These are phyloP conservation scores for Panaeolus papilionaceus DNA, from an alignment of 768 basidiomycete species.

Conservation along the genomic window DNA sequence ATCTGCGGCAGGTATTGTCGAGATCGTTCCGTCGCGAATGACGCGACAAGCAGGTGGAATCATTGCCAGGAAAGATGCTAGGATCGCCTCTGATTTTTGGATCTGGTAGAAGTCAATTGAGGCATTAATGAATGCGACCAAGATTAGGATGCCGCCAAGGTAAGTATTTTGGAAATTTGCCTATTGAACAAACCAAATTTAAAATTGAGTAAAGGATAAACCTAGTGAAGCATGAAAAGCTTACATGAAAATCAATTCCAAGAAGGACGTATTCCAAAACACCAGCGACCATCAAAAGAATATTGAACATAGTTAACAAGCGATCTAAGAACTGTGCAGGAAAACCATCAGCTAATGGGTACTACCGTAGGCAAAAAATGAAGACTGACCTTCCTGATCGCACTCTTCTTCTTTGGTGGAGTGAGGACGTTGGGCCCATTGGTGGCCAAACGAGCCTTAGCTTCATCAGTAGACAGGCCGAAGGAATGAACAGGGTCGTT, in stretches of 20 bases:
- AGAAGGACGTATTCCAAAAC: conserved; percentile 70
- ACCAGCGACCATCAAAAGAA: conserved; percentile 70
- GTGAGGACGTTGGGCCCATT: conserved; percentile 71
- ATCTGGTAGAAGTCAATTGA: conserved; percentile 76
- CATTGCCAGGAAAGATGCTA: conserved; percentile 76
- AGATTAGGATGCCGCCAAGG: conserved; percentile 72
- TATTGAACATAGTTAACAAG: conserved; percentile 68
- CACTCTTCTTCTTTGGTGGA: conserved; percentile 71
- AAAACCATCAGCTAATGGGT: conserved; percentile 16
- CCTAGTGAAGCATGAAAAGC: conserved; percentile 6
- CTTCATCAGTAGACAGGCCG: conserved; percentile 60
- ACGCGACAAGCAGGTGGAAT: conserved; percentile 74
- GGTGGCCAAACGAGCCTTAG: conserved; percentile 55
- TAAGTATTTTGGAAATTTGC: conserved; percentile 70
- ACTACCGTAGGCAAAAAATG: not conserved
- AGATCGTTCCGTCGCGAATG: conserved; percentile 61
- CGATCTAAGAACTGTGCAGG: conserved; percentile 63
- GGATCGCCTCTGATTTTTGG: conserved; percentile 76
- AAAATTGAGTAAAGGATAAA: conserved; percentile 18
- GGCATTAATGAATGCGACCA: conserved; percentile 72
- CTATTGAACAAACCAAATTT: conserved; percentile 32
- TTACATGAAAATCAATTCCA: conserved; percentile 64
- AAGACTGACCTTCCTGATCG: conserved; percentile 59
- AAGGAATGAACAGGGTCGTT: conserved; percentile 56
- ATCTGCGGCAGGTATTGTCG: conserved; percentile 61